Evolutionary conservation across 2,329 filamentous ascomycete species (phyloP).

Genomic region (Zymoseptoria crescenta): DNA sequence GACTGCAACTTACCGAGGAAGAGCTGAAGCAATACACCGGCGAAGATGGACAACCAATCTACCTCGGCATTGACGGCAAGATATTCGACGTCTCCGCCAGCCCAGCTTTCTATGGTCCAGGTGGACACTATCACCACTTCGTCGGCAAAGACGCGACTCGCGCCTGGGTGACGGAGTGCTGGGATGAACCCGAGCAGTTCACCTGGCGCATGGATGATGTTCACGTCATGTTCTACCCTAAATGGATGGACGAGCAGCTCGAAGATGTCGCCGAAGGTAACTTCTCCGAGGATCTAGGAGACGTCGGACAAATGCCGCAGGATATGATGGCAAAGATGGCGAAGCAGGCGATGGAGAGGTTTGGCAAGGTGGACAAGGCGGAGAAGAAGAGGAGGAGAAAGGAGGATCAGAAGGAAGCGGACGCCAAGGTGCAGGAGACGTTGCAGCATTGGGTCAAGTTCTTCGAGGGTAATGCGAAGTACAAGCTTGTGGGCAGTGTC

Average conservation of each 20-base stretch:
- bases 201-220: slow-evolving; percentile 22
- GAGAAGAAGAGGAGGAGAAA: slow-evolving; percentile 16
- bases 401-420: slow-evolving; percentile 41
- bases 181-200: slow-evolving; percentile 23
- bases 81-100: slow-evolving; percentile 26
- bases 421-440: slow-evolving; percentile 52
- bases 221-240: slow-evolving; percentile 23
- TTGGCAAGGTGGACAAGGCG: slow-evolving; percentile 13
- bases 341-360: slow-evolving; percentile 21
- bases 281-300: slow-evolving; percentile 13
- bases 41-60: slow-evolving; percentile 22
- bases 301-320: slow-evolving; percentile 11
- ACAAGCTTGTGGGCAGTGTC: slow-evolving; percentile 19
- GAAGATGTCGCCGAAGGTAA: slow-evolving; percentile 13
- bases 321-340: slow-evolving; percentile 22
- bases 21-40: slow-evolving; percentile 22
- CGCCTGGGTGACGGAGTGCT: slow-evolving; percentile 28
- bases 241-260: slow-evolving; percentile 24
- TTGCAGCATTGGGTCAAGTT: slow-evolving; percentile 56
- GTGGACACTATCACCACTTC: slow-evolving; percentile 26
- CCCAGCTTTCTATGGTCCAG: slow-evolving; percentile 26
- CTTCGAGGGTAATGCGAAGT: slow-evolving; percentile 21
- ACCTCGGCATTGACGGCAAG: slow-evolving; percentile 26
- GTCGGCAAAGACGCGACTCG: slow-evolving; percentile 25
- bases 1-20: slow-evolving; percentile 15